phyloP scores from a whole-genome alignment of 441 rosid genomes.

The Populus hybrid region DNA sequence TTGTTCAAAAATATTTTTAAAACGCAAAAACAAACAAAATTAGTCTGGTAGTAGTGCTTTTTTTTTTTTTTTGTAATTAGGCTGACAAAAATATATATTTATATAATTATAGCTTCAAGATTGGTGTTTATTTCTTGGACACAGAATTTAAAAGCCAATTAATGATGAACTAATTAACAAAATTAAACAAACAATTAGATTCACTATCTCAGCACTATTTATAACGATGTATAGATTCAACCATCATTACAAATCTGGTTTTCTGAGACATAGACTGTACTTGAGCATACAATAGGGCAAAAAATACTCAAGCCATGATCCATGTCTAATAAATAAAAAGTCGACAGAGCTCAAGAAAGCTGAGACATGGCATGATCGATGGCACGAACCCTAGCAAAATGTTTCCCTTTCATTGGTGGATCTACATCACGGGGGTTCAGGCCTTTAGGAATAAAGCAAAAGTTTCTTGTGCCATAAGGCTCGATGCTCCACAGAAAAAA shows the following conservation, averaged over 20 bases:
- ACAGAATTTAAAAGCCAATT: not conserved
- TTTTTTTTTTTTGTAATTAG: too few relatives aligned
- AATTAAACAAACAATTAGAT: not conserved
- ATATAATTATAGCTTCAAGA: too few relatives aligned
- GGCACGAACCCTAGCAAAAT: not conserved
- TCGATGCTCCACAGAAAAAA: not conserved
- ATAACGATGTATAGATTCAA: not conserved
- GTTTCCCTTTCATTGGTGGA: slow-evolving; percentile 24
- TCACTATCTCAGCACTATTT: not conserved
- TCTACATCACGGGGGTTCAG: slow-evolving; percentile 25
- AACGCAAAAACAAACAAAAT: too few relatives aligned
- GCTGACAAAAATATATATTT: too few relatives aligned
- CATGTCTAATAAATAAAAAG: not conserved
- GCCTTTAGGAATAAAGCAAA: slow-evolving; percentile 24
- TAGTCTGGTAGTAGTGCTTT: too few relatives aligned
- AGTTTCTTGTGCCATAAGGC: not conserved
- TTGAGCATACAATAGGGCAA: too few relatives aligned
- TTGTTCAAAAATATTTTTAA: too few relatives aligned
- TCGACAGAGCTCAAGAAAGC: not conserved
- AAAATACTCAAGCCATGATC: not conserved
- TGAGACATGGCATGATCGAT: not conserved
- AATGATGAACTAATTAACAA: not conserved
- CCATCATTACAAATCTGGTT: not conserved
- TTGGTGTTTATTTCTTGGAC: not conserved
- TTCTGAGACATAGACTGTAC: not conserved